Evolutionary conservation across 768 basidiomycete species (phyloP).

Genomic region (Sarcomyxa edulis): DNA sequence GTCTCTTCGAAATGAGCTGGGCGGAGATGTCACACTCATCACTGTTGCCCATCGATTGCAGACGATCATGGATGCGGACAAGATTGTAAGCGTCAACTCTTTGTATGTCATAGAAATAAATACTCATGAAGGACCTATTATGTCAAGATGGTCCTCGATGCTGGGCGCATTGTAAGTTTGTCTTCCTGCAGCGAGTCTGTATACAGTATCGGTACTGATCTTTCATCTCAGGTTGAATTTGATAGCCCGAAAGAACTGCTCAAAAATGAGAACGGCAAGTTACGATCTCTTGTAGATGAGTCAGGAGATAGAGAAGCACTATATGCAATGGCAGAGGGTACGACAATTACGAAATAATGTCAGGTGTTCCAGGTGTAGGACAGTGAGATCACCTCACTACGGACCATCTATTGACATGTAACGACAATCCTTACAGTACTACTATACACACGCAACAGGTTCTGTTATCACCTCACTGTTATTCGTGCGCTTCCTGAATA

Average conservation of each 20-base stretch:
- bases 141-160: slow-evolving; percentile 41
- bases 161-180: slow-evolving; percentile 30
- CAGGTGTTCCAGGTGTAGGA: too few species aligned
- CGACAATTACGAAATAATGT: too few species aligned
- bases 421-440: too few species aligned
- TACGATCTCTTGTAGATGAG: slow-evolving; percentile 55
- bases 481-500: too few species aligned
- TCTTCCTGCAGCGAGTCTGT: not conserved
- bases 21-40: slow-evolving; percentile 12
- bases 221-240: slow-evolving; percentile 37
- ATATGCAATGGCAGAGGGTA: slow-evolving; percentile 35
- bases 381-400: too few species aligned
- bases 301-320: slow-evolving; percentile 48
- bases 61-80: slow-evolving; percentile 54
- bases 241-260: slow-evolving; percentile 49
- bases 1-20: slow-evolving; percentile 8
- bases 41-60: slow-evolving; percentile 46
- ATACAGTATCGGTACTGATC: not conserved
- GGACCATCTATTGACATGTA: too few species aligned
- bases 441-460: too few species aligned
- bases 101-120: too few species aligned
- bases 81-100: slow-evolving; percentile 11
- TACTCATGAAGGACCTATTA: too few species aligned
- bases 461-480: too few species aligned
- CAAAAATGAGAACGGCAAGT: slow-evolving; percentile 41